Percentiles rank a stretch among this genome's conserved stretches.
These are phyloP conservation scores for Saccharomyces paradoxus DNA, from an alignment of 805 yeast species.

Conservation along the genomic window DNA sequence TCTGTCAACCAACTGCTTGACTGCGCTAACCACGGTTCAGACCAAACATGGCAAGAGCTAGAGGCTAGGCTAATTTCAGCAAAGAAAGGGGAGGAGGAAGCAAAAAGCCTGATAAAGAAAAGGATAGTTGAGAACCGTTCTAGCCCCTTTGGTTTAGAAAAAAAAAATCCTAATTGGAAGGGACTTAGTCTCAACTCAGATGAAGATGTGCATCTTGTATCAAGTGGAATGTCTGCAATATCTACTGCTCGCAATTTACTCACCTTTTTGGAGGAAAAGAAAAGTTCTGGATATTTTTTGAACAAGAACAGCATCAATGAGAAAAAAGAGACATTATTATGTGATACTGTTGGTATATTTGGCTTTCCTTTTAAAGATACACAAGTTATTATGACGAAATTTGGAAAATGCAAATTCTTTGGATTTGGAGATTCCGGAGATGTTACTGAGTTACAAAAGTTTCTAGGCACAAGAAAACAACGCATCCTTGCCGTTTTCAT, in stretches of 20 bases:
- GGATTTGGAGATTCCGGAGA: conserved; percentile 75
- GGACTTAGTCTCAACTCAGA: conserved; percentile 14
- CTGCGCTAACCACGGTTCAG: background rate
- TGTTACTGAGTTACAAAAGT: conserved; percentile 50
- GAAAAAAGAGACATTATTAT: background rate
- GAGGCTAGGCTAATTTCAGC: conserved; percentile 1
- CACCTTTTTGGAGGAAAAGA: conserved; percentile 6
- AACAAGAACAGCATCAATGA: background rate
- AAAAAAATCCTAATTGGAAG: conserved; percentile 30
- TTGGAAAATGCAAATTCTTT: conserved; percentile 72
- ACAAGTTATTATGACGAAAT: conserved; percentile 67
- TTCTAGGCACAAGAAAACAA: conserved; percentile 46
- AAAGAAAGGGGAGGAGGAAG: conserved; percentile 2
- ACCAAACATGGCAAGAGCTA: background rate
- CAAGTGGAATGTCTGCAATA: conserved; percentile 84
- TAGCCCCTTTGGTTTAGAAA: conserved; percentile 6
- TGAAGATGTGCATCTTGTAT: conserved; percentile 65
- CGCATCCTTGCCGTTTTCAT: conserved; percentile 60
- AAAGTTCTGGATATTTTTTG: background rate
- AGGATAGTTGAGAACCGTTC: conserved; percentile 11
- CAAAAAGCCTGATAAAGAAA: conserved; percentile 6
- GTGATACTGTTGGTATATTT: conserved; percentile 53
- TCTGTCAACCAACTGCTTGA: conserved; percentile 3
- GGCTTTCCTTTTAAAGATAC: conserved; percentile 95
- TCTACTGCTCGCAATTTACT: conserved; percentile 57